Base-by-base conservation (phyloP, 1,139 yeast genomes). In the Nematodospora anomalae region DNA sequence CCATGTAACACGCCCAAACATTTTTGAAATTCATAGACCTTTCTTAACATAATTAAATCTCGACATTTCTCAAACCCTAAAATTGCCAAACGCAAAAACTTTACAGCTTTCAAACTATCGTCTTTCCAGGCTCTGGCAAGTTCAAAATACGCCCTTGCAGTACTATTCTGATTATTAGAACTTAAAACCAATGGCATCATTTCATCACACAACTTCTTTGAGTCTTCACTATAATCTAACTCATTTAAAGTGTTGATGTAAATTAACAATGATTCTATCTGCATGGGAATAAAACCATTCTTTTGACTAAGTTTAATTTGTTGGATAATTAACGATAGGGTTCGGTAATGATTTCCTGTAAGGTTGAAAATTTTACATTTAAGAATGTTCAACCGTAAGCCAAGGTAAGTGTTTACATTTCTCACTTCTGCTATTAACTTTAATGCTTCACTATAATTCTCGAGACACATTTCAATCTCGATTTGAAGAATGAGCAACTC, bases 241-340 rank as follows among this genome's bases (percentile, higher is more conserved):
- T 53, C 56, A 35, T 67, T 58, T 13, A 76, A 47, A 3, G 70
- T 51, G 8, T 65, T 60, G n/a, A 65, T 55, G 26, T 77, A 52
- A 3, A 63, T 50, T 4, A 73, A 33, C 8, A 67, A 48, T 0
- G 74, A 74, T 38, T 76, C 76, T 1, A 62, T 58, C 6, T 66
- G 51, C 10, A 75, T 48, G 0, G 64, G 46, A 6, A 53, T 49
- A 38, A 64, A 64, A 0, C 80, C 79, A 18, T 69, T 55, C 10
- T 55, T 51, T 26, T 64, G 63, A 1, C 78, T 71, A 12, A 60
- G 47, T 31, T 67, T 64, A 5, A 77, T 53, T 30, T 71, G 72
- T 46, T 72, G 76, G 2, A 76, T 53, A 0, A 74, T 49, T 26
- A 71, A 53, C 0, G 78, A 64, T 10, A 77, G 45, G 0, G 69